Conservation (phyloP, 2,329 filamentous ascomycete species). For the Diaporthe vexans region DNA sequence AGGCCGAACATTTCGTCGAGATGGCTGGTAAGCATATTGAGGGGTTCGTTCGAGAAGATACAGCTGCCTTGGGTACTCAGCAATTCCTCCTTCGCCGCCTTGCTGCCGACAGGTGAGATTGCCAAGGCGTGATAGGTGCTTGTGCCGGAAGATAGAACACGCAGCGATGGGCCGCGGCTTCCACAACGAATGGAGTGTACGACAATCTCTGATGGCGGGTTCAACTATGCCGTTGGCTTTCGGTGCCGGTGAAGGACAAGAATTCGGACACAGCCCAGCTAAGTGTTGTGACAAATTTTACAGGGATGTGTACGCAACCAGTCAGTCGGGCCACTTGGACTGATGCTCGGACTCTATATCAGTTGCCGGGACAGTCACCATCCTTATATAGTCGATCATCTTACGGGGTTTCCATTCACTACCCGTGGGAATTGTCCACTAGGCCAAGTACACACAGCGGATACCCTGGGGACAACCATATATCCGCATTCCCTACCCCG, state of each 20-base stretch:
- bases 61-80: neutral
- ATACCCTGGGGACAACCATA: neutral
- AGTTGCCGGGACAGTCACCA: constrained; percentile 9
- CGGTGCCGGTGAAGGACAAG: neutral
- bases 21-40: constrained; percentile 35
- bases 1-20: constrained; percentile 28
- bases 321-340: neutral
- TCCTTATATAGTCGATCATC: neutral
- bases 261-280: neutral
- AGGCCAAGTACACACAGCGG: neutral
- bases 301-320: neutral
- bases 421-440: neutral
- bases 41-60: neutral
- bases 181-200: no score
- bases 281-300: neutral
- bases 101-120: no score
- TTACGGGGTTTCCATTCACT: neutral
- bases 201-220: neutral
- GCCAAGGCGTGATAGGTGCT: no score
- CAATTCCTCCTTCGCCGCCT: neutral
- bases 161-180: neutral
- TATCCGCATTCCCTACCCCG: constrained; percentile 22
- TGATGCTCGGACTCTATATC: neutral
- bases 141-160: neutral
- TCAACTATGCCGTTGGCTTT: neutral